Conservation (phyloP, 2,329 filamentous ascomycete species). For the Sporothrix mexicana region DNA sequence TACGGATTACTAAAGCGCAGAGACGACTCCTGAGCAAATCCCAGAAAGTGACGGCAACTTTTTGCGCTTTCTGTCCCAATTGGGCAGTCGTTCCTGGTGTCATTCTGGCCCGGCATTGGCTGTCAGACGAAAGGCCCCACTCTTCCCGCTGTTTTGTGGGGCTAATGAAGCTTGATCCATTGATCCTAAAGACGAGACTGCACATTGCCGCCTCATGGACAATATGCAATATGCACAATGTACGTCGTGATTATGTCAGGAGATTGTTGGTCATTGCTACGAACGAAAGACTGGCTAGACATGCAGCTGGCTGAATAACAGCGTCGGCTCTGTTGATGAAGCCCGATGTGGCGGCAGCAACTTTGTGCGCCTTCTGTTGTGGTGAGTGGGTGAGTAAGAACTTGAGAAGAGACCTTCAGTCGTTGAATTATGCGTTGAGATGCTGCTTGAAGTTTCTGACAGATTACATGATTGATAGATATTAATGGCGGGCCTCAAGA, state of each 20-base stretch:
- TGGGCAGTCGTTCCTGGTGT: neutral
- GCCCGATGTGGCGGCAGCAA: neutral
- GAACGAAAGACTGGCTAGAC: neutral
- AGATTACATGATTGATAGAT: neutral
- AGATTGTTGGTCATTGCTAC: neutral
- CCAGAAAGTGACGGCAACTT: conserved; percentile 1
- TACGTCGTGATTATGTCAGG: conserved; percentile 6
- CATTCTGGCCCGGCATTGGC: neutral
- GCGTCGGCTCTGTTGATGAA: neutral
- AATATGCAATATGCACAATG: too few relatives aligned
- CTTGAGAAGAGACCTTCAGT: neutral
- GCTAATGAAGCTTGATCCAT: too few relatives aligned
- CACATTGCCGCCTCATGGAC: neutral
- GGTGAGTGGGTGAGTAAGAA: too few relatives aligned
- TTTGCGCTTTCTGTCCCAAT: conserved; percentile 22
- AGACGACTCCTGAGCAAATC: too few relatives aligned
- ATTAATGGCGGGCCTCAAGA: too few relatives aligned
- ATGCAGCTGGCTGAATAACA: neutral
- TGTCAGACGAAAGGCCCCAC: neutral
- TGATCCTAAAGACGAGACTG: neutral
- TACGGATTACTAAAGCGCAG: too few relatives aligned
- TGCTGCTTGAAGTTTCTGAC: neutral
- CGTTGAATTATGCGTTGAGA: neutral
- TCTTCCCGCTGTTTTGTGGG: neutral
- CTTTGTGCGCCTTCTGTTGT: neutral